A percentile compares a stretch with the other conserved stretches of the same genome.
Evolutionary conservation across 2,329 filamentous ascomycete genomes (phyloP).

Genomic region (Mollisia scopiformis): DNA sequence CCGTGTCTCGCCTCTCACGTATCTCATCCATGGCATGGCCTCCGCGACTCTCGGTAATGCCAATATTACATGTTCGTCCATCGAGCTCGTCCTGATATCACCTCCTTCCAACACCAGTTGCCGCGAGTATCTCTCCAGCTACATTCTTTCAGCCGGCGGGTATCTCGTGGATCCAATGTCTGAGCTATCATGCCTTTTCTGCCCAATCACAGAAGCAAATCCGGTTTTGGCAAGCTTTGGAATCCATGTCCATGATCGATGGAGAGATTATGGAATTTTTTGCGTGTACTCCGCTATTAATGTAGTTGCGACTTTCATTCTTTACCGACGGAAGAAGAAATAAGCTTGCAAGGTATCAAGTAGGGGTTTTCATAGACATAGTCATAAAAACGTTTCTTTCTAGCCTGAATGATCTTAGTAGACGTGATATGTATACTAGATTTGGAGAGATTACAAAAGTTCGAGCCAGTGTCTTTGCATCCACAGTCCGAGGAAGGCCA

Average conservation of each 20-base stretch:
- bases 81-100: conserved; percentile 53
- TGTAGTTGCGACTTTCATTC: neutral
- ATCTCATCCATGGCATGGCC: conserved; percentile 73
- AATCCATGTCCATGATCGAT: conserved; percentile 47
- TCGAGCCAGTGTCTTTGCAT: no score
- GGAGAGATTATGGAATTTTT: neutral
- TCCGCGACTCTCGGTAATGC: conserved; percentile 70
- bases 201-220: conserved; percentile 49
- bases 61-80: conserved; percentile 63
- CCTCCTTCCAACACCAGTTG: conserved; percentile 50
- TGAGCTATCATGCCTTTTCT: conserved; percentile 49
- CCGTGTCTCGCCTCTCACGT: conserved; percentile 78
- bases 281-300: neutral
- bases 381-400: no score
- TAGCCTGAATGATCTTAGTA: no score
- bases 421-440: no score
- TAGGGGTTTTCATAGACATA: no score
- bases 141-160: conserved; percentile 52
- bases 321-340: neutral
- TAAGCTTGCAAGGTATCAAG: no score
- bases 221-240: conserved; percentile 49
- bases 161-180: conserved; percentile 50
- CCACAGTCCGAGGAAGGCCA: no score
- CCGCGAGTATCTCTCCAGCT: conserved; percentile 55
- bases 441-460: no score